Base-by-base conservation (phyloP, 2,329 filamentous ascomycete species). In the Stachybotrys chlorohalonatus region DNA sequence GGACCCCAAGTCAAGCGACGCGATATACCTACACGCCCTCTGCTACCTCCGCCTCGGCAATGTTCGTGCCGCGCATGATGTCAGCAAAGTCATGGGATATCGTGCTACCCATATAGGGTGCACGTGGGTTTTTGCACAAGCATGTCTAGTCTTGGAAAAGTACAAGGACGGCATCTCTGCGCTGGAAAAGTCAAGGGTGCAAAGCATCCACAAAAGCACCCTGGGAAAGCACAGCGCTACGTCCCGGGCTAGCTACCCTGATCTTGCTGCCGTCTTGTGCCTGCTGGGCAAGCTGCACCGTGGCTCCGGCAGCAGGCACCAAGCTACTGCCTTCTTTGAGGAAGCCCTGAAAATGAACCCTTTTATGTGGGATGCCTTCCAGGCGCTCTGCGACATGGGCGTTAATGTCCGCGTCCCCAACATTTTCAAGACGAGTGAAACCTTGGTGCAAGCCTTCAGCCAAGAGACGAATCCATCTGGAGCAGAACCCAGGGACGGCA, bases 291-390 rank as follows among this genome's bases (percentile, higher is more conserved):
- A 95, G 71, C 76, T 99, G 31, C 93, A 91, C 74, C 84, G 87
- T 51, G 89, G 83, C 2, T 86, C 94, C 63, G 88, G 96, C 62
- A 81, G 89, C 63, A 47, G n/a, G 8, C 7, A 11, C n/a, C 88
- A 88, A 64, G 92, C 94, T 7, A 84, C 93, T 15, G 82, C 88
- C 60, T 90, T 84, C 68, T 97, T 94, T 66, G 90, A 95, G 61
- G 90, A 95, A 57, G 84, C 92, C 6, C 75, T 99, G 63, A 95
- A 92, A 71, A 70, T 85, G 54, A 99, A 97, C 65, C 92, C 94
- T 1, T 93, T 97, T 70, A 94, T 96, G 82, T 99, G 94, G 94
- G 94, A 99, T 75, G 92, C 93, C 0, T 97, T 97, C 64, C 85
- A 86, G 24, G 87, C 84, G 15, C 79, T 99, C 7, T 96, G 92